These are phyloP conservation scores for Sindora glabra DNA, from an alignment of 306 rosid species.

Conservation along the genomic window DNA sequence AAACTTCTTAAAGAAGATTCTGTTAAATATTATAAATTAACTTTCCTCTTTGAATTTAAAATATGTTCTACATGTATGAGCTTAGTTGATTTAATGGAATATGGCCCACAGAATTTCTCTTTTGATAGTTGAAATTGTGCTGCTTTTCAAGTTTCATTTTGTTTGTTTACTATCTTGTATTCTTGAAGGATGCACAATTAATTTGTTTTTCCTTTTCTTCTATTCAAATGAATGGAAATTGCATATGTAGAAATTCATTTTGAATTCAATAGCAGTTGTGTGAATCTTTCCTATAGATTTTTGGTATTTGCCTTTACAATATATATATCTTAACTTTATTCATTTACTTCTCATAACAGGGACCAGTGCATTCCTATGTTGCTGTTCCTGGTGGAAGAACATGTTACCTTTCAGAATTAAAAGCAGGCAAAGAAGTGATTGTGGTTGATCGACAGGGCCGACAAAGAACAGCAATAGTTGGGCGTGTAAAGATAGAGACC, in stretches of 20 bases:
- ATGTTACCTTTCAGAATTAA: conserved; percentile 74
- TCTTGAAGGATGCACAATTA: not conserved
- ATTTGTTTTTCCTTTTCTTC: not conserved
- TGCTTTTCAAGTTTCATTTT: not conserved
- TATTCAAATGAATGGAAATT: not conserved
- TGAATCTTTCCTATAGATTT: not conserved
- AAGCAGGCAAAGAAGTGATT: conserved; percentile 75
- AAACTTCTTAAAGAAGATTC: not conserved
- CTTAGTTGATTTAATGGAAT: too few relatives aligned
- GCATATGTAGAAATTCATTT: not conserved
- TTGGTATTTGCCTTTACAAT: not conserved
- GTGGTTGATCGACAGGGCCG: conserved; percentile 72
- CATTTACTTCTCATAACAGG: conserved; percentile 33
- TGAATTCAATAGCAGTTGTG: not conserved
- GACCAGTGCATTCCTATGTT: conserved; percentile 79
- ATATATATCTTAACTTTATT: too few relatives aligned
- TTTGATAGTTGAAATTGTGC: not conserved
- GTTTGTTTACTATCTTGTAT: not conserved
- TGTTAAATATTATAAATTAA: not conserved
- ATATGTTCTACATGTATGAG: not conserved
- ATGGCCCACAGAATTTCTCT: too few relatives aligned
- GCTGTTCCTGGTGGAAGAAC: conserved; percentile 86
- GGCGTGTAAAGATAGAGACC: conserved; percentile 80
- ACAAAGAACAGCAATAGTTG: conserved; percentile 67
- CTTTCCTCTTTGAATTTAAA: not conserved